Percentiles rank a stretch among this genome's conserved stretches.
Evolutionary conservation across 257 asterid genomes (phyloP).

Genomic region (Solanum neorickii): DNA sequence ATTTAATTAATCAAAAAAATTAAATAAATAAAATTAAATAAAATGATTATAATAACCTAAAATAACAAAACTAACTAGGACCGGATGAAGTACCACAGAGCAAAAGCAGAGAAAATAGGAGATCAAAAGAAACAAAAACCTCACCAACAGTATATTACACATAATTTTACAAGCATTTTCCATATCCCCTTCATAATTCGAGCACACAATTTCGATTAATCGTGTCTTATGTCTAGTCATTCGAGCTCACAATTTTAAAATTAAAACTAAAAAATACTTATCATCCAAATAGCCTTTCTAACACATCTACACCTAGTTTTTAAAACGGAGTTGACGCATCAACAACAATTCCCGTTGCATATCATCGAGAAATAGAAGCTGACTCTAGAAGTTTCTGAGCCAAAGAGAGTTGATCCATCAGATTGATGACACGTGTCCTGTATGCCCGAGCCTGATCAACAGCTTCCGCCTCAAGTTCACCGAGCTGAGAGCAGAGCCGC

Average conservation of each 20-base stretch:
- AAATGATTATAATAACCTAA: no score
- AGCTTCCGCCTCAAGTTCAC: conserved; percentile 83
- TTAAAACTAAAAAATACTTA: not conserved
- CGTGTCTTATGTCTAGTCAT: not conserved
- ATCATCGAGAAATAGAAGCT: conserved; percentile 6
- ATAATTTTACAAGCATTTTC: not conserved
- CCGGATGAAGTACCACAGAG: no score
- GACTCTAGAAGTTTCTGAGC: conserved; percentile 21
- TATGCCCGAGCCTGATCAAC: conserved; percentile 51
- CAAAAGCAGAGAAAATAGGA: not conserved
- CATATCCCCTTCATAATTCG: not conserved
- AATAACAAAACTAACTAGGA: no score
- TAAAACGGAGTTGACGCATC: not conserved
- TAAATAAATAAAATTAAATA: no score
- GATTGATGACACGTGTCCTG: conserved; percentile 24
- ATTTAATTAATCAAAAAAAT: no score
- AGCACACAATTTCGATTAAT: not conserved
- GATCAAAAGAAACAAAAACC: not conserved
- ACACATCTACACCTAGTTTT: not conserved
- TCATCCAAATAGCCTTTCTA: not conserved
- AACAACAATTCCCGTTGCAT: no score
- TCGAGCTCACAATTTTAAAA: not conserved
- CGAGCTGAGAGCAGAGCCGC: conserved; percentile 69
- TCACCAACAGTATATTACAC: not conserved
- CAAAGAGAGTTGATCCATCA: conserved; percentile 42